Evolutionary conservation across 768 basidiomycete species (phyloP).

Genomic region (Mycena crocata): DNA sequence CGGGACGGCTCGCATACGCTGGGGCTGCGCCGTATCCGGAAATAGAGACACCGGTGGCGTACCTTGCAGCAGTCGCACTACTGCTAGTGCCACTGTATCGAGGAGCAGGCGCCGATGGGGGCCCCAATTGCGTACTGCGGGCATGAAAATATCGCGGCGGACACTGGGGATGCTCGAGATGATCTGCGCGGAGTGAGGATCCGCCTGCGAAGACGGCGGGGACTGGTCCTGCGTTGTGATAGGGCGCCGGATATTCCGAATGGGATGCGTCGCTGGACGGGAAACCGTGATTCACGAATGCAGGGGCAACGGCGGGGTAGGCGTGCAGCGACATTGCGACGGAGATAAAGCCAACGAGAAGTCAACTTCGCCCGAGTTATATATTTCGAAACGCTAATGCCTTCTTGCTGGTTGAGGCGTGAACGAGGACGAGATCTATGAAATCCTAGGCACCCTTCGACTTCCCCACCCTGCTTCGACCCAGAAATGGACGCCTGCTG

Average conservation of each 20-base stretch:
- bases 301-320: conserved; percentile 4
- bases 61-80: conserved; percentile 16
- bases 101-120: conserved; percentile 16
- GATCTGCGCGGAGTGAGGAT: conserved; percentile 32
- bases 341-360: conserved; percentile 20
- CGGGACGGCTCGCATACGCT: conserved; percentile 14
- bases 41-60: conserved; percentile 30
- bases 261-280: background rate
- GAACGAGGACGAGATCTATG: conserved; percentile 30
- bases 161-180: conserved; percentile 25
- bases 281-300: conserved; percentile 2
- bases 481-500: conserved; percentile 22
- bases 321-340: conserved; percentile 26
- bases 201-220: conserved; percentile 26
- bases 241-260: conserved; percentile 12
- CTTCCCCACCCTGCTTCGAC: conserved; percentile 25
- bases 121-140: conserved; percentile 23
- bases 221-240: conserved; percentile 8
- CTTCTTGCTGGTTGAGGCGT: conserved; percentile 30
- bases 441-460: conserved; percentile 29
- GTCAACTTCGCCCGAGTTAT: conserved; percentile 22
- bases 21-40: conserved; percentile 25
- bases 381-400: conserved; percentile 23
- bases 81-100: conserved; percentile 20
- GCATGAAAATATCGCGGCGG: conserved; percentile 25